Base-by-base conservation (phyloP, 345 rosid species). In the Ceriops zippeliana region DNA sequence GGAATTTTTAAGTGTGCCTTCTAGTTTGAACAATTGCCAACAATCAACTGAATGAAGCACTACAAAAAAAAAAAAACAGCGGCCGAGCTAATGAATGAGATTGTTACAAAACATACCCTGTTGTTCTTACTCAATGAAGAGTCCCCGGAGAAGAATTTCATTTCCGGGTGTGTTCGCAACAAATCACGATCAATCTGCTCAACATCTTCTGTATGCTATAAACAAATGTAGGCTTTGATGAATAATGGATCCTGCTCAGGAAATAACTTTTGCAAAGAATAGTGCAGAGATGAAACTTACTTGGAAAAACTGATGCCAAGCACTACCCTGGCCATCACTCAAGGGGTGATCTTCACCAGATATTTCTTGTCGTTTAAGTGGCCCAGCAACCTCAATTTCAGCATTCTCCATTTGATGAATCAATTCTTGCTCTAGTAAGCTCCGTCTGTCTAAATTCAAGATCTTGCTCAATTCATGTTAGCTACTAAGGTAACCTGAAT, bases 171-270 rank as follows among this genome's bases (percentile, higher is more conserved):
- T n/a, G 93, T 88, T 42, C 90, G 85, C 47, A 64, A 85, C 80
- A 88, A 72, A 75, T 86, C 93, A 63, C 89, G 90, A 67, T 86
- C 90, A 68, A 88, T 88, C 79, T 88, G 93, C 73, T 86, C 87
- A 46, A 83, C 77, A 49, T 86, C 78, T 78, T 88, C 93, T 67
- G 79, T 80, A 72, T 88, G 84, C 93, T 88, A 75, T 52, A 76
- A 71, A 61, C 64, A 31, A 63, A 64, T 66, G 35, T 65, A 62
- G 54, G 56, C 66, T 66, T 52, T 32, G 52, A 32, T 66, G 66
- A 65, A 54, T 26, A 61, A 8, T 24, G 61, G 76, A 54, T 62
- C 64, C 63, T 62, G 38, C 57, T 28, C 51, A 46, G 53, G 61
- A 61, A 59, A 57, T 47, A 58, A 52, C 16, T 49, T 63, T 62